Evolutionary conservation across 2,329 filamentous ascomycete species (phyloP), one percentile per base, ranked within the genome.

Genomic region (Hymenoscyphus repandus): DNA sequence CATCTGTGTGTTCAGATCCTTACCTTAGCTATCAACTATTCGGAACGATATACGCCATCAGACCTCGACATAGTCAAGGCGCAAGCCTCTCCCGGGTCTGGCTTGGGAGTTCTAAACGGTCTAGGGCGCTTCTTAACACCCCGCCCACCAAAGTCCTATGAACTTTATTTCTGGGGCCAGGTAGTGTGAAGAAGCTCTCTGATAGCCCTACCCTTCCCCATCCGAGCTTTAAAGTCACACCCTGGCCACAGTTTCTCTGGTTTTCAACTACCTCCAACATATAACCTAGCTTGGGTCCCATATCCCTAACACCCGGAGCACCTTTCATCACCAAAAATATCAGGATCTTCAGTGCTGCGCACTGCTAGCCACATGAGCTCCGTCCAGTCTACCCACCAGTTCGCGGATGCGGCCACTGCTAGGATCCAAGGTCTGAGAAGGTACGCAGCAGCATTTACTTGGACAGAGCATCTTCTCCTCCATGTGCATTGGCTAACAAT

Each of bases 401-500:
- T 63, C 43, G 61, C 58, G 42, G 58, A 57, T 12, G 59, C 62
- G 27, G 47, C 51, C 22, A 51, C 53, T 36, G 51, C 58, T 13
- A 56, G 58, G 27, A 52, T 62, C 48, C 54, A 51, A 20, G 56
- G 54, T 12, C 40, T 64, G 36, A 52, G 38, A 37, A 60, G 56
- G 62, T 65, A 51, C 38, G 55, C 55, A 50, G 15, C 20, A 36
- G 37, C 6, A 27, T 43, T 33, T 30, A 22, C 49, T 40, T 44
- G 10, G 15, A n/a, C 5, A 33, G 10, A 10, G 11, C 11, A n/a
- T 18, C 45, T 22, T 31, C 17, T 30, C 22, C 18, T 33, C 17
- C 15, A 32, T 17, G 30, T 61, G 64, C 55, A 54, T 58, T 61
- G 64, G 58, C 64, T 58, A 45, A 61, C 34, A 37, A 46, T 52